Conservation (phyloP, 2,329 filamentous ascomycete genomes). For the Phoma sp. region DNA sequence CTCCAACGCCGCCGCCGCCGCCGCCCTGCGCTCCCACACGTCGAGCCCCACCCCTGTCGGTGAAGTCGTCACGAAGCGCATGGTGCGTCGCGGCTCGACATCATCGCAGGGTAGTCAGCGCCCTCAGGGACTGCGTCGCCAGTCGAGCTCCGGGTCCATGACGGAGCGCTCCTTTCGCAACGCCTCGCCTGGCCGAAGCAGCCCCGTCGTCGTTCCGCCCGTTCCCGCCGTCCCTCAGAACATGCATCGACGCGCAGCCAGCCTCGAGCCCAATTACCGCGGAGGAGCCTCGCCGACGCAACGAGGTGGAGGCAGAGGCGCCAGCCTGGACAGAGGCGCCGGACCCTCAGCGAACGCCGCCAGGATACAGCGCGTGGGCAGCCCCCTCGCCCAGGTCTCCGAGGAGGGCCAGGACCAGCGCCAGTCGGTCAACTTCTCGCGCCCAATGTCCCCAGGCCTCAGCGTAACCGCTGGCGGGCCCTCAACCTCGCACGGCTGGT, state of each 20-base stretch:
- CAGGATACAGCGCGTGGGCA: slow-evolving; percentile 39
- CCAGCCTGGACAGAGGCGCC: slow-evolving; percentile 50
- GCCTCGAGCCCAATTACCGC: slow-evolving; percentile 58
- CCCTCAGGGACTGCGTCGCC: slow-evolving; percentile 48
- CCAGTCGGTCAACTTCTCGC: slow-evolving; percentile 61
- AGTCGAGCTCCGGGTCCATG: slow-evolving; percentile 81
- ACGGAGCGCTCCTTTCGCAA: slow-evolving; percentile 85
- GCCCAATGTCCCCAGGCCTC: slow-evolving; percentile 55
- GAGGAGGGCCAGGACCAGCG: slow-evolving; percentile 53
- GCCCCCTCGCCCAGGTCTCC: slow-evolving; percentile 49
- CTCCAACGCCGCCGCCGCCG: slow-evolving; percentile 84
- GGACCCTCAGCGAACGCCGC: slow-evolving; percentile 20
- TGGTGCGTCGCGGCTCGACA: slow-evolving; percentile 73
- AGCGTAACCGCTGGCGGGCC: slow-evolving; percentile 17
- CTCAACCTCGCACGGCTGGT: slow-evolving; percentile 45
- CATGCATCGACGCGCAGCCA: slow-evolving; percentile 51
- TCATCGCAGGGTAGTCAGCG: slow-evolving; percentile 65
- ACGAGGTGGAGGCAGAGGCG: slow-evolving; percentile 46
- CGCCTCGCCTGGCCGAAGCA: slow-evolving; percentile 59
- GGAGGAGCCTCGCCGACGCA: slow-evolving; percentile 51
- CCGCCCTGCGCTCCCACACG: slow-evolving; percentile 79
- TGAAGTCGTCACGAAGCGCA: slow-evolving; percentile 87
- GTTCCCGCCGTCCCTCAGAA: slow-evolving; percentile 74
- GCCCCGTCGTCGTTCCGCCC: slow-evolving; percentile 63
- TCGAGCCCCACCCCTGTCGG: slow-evolving; percentile 80